Conservation (phyloP, 345 rosid species). For the Salix purpurea region DNA sequence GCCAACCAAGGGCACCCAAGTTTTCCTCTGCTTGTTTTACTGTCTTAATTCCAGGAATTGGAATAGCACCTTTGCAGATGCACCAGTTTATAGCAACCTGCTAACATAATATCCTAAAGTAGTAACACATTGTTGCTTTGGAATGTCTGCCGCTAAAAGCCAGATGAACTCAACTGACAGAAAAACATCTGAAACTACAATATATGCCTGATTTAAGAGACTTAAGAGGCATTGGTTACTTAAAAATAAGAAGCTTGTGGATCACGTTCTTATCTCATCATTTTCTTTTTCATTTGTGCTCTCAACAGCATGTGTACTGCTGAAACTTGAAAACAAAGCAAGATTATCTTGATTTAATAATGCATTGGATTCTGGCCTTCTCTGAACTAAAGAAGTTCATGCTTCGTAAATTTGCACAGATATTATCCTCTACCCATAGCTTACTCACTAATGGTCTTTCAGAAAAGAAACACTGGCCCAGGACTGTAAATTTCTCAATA, state of each 20-base stretch:
- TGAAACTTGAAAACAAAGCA: too few species aligned
- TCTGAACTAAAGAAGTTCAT: neutral
- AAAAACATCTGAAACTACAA: too few species aligned
- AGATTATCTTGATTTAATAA: neutral
- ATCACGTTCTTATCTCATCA: too few species aligned
- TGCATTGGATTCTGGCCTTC: neutral
- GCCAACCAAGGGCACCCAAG: constrained; percentile 83
- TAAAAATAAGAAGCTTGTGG: too few species aligned
- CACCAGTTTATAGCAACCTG: constrained; percentile 96
- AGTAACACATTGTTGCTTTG: neutral
- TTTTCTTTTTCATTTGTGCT: too few species aligned
- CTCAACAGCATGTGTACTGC: too few species aligned
- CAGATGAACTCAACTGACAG: neutral
- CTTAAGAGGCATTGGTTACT: too few species aligned
- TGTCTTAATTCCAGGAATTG: constrained; percentile 83
- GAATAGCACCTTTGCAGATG: constrained; percentile 78
- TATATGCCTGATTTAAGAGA: too few species aligned
- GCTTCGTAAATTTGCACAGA: neutral
- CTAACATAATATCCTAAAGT: neutral
- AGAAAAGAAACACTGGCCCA: neutral
- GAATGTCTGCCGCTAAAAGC: neutral
- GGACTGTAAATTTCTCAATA: neutral
- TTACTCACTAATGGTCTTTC: too few species aligned
- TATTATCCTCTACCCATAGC: too few species aligned
- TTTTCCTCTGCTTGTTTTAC: constrained; percentile 72